A percentile compares a stretch with the other conserved stretches of the same genome.
These are phyloP conservation scores for Moricandia arvensis DNA, from an alignment of 345 rosid genomes.

Conservation along the genomic window DNA sequence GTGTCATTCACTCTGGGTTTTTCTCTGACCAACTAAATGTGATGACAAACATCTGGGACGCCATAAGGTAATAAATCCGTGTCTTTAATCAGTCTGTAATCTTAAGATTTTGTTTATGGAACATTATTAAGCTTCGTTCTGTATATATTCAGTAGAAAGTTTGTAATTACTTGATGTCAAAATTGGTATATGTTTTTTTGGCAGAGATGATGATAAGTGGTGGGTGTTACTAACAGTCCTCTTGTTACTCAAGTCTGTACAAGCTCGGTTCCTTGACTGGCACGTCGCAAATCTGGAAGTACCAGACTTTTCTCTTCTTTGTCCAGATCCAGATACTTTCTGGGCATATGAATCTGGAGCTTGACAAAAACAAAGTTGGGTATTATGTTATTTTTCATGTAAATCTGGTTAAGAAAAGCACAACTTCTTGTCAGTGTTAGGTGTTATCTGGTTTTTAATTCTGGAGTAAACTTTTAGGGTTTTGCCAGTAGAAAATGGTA, in stretches of 20 bases:
- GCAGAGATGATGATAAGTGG: constrained; percentile 88
- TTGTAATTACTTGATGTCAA: not conserved
- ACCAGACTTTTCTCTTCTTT: constrained; percentile 72
- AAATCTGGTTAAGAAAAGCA: constrained; percentile 13
- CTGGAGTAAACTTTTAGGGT: not conserved
- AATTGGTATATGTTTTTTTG: not conserved
- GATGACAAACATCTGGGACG: constrained; percentile 50
- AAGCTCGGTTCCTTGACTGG: constrained; percentile 89
- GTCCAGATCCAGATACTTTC: constrained; percentile 84
- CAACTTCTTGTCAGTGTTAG: not conserved
- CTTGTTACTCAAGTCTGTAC: constrained; percentile 61
- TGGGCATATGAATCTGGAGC: constrained; percentile 83
- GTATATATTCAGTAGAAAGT: not conserved
- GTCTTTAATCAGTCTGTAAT: not conserved
- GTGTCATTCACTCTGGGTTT: constrained; percentile 55
- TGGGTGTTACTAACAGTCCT: constrained; percentile 87
- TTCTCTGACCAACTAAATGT: constrained; percentile 45
- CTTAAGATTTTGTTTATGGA: no score
- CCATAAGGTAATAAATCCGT: constrained; percentile 49
- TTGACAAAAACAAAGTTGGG: constrained; percentile 34
- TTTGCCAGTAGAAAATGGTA: constrained; percentile 19
- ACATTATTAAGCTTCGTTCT: no score
- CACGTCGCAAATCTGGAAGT: constrained; percentile 91
- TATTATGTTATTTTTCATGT: constrained; percentile 26
- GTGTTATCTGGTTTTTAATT: not conserved